Conservation (phyloP, 78 protist species). For the Speleostelium caveatum region DNA sequence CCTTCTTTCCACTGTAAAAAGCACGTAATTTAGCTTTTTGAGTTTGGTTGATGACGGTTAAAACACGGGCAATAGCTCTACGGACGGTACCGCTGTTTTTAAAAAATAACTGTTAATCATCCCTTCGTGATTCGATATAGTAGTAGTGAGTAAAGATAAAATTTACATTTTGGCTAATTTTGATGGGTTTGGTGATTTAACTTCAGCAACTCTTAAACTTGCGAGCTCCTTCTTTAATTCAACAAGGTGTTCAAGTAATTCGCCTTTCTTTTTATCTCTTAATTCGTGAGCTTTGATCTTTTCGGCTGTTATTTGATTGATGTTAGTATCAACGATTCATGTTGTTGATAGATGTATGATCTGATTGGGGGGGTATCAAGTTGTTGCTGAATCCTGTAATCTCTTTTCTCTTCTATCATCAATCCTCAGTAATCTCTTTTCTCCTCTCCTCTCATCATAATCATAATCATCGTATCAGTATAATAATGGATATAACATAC, state of each 20-base stretch:
- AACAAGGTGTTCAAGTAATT: conserved; percentile 31
- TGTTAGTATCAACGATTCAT: no score
- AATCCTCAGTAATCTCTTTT: no score
- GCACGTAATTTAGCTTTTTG: conserved; percentile 58
- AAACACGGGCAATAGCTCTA: conserved; percentile 69
- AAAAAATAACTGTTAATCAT: no score
- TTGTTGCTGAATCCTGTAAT: not conserved
- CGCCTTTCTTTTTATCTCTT: conserved; percentile 58
- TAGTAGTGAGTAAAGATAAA: not conserved
- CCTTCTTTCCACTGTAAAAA: conserved; percentile 11
- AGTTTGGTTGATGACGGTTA: conserved; percentile 61
- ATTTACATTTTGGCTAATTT: conserved; percentile 67
- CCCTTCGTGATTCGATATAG: not conserved
- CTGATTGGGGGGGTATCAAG: no score
- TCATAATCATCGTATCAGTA: no score
- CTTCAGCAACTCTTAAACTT: conserved; percentile 64
- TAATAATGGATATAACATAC: no score
- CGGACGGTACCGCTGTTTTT: conserved; percentile 47
- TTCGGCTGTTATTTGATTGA: conserved; percentile 40
- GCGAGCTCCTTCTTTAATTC: conserved; percentile 56
- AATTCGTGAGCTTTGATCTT: conserved; percentile 74
- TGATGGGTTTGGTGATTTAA: conserved; percentile 66
- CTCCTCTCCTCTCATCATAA: not conserved
- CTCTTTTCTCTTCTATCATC: no score
- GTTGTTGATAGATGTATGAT: no score